Conservation (phyloP, 305 asterid species). For the Plantago lanceolata region DNA sequence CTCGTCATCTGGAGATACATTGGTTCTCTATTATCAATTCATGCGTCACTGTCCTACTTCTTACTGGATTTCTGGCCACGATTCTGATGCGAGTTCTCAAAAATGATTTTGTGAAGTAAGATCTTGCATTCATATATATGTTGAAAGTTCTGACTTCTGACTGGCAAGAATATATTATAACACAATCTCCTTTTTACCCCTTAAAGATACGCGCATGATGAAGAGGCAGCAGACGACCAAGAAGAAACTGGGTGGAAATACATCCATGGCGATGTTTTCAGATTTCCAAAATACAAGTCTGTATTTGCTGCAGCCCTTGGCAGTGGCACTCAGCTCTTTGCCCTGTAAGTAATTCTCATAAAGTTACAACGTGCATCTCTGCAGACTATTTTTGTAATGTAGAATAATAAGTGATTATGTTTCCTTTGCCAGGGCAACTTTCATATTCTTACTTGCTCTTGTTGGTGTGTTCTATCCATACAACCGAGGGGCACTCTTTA, state of each 20-base stretch:
- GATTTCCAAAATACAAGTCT: constrained; percentile 69
- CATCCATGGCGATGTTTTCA: constrained; percentile 75
- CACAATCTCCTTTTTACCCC: constrained; percentile 13
- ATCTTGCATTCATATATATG: constrained; percentile 2
- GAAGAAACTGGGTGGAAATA: constrained; percentile 87
- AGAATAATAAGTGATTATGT: constrained; percentile 2
- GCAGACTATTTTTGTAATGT: background rate
- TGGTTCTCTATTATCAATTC: constrained; percentile 85
- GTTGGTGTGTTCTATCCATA: constrained; percentile 77
- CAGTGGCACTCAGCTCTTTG: constrained; percentile 72
- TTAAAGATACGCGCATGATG: constrained; percentile 62
- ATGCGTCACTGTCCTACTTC: constrained; percentile 79
- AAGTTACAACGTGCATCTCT: constrained; percentile 1
- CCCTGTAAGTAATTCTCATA: constrained; percentile 44
- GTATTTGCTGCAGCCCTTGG: constrained; percentile 73
- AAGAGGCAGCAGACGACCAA: constrained; percentile 68
- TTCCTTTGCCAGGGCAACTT: constrained; percentile 38
- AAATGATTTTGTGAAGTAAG: constrained; percentile 78
- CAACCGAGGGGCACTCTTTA: constrained; percentile 76
- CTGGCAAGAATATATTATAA: background rate
- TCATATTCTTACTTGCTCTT: constrained; percentile 59
- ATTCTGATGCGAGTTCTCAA: constrained; percentile 78
- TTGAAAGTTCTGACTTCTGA: too few relatives aligned
- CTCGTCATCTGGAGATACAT: constrained; percentile 75
- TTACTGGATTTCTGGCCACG: constrained; percentile 73